Percentiles rank a stretch among this genome's conserved stretches.
Conservation (phyloP, 345 rosid species). For the Brassica incana region DNA sequence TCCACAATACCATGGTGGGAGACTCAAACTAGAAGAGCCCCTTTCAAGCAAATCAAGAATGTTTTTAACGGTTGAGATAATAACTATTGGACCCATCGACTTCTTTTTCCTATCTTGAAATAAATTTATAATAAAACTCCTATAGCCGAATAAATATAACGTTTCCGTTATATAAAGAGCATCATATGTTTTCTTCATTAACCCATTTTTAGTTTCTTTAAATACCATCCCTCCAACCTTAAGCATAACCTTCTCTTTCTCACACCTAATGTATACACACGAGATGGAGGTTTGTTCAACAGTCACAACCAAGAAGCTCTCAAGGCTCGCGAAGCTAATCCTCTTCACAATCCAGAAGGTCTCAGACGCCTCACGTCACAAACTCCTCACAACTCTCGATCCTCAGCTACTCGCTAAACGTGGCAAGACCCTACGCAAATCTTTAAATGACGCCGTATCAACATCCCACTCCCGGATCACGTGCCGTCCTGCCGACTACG, state of each 20-base stretch:
- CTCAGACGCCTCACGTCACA: constrained; percentile 36
- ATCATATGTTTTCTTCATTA: constrained; percentile 36
- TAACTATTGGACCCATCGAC: constrained; percentile 34
- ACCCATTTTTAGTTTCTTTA: constrained; percentile 25
- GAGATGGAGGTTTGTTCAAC: constrained; percentile 38
- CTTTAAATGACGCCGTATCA: constrained; percentile 33
- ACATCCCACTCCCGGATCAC: constrained; percentile 55
- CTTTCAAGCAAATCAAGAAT: neutral
- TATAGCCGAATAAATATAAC: constrained; percentile 17
- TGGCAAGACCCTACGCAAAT: constrained; percentile 42
- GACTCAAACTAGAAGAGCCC: constrained; percentile 8
- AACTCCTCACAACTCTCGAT: constrained; percentile 34
- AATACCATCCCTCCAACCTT: constrained; percentile 20
- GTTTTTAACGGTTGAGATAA: constrained; percentile 22
- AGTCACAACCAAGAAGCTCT: constrained; percentile 41
- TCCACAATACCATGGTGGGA: neutral
- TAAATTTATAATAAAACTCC: constrained; percentile 6
- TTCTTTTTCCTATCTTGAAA: constrained; percentile 4
- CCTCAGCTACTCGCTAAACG: constrained; percentile 34
- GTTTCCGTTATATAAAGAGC: constrained; percentile 34
- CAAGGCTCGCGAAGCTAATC: constrained; percentile 25
- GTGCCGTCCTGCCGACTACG: constrained; percentile 63
- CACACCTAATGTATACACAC: constrained; percentile 13
- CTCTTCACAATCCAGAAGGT: constrained; percentile 38
- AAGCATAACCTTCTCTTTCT: constrained; percentile 11